phyloP scores from a whole-genome alignment of 805 yeast species.

The Ogataea populi-albae region DNA sequence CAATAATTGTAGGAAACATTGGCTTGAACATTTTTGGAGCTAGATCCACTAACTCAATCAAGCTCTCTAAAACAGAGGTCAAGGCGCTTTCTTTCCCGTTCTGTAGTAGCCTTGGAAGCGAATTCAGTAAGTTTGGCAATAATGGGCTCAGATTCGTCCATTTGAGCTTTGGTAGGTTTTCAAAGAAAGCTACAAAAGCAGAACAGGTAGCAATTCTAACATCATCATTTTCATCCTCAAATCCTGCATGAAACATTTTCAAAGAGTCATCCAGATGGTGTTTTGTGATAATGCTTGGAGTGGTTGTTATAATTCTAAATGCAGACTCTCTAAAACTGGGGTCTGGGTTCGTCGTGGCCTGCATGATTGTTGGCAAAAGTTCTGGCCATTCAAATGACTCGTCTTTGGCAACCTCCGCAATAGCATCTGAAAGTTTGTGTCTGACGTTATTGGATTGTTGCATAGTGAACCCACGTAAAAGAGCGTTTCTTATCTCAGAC shows the following conservation, averaged over 20 bases:
- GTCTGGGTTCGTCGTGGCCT: conserved; percentile 49
- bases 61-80: conserved; percentile 81
- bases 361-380: conserved; percentile 67
- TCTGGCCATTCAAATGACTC: conserved; percentile 71
- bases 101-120: conserved; percentile 79
- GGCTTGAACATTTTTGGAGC: conserved; percentile 94
- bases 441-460: conserved; percentile 74
- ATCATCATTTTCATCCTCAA: conserved; percentile 72
- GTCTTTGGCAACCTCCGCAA: conserved; percentile 85
- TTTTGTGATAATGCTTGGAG: conserved; percentile 72
- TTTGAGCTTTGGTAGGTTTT: conserved; percentile 68
- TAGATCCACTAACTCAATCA: conserved; percentile 85
- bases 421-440: conserved; percentile 90
- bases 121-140: conserved; percentile 79
- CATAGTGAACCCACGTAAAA: conserved; percentile 70
- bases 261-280: conserved; percentile 41
- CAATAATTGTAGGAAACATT: conserved; percentile 84
- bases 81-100: conserved; percentile 78
- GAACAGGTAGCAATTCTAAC: conserved; percentile 90
- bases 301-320: conserved; percentile 80
- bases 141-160: conserved; percentile 79
- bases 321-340: conserved; percentile 82
- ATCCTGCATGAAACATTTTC: conserved; percentile 76
- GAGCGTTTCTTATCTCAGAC: conserved; percentile 57
- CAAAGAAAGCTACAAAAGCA: conserved; percentile 89